A percentile compares a stretch with the other conserved stretches of the same genome.
These are phyloP conservation scores for Lathyrus tuberosus DNA, from an alignment of 306 rosid species.

Conservation along the genomic window DNA sequence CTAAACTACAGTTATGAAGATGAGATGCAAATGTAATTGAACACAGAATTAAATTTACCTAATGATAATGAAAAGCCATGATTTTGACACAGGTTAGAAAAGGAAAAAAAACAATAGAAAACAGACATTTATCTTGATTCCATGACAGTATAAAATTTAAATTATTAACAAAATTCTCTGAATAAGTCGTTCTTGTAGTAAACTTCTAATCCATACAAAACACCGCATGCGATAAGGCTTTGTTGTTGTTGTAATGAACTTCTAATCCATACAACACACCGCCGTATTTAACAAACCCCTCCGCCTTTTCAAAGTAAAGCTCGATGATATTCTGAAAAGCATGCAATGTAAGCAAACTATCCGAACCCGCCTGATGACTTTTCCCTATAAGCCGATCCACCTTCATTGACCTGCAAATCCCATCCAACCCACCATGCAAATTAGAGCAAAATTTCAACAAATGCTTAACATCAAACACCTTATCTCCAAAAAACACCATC, in stretches of 20 bases:
- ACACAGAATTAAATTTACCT: conserved; percentile 11
- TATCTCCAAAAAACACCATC: conserved; percentile 25
- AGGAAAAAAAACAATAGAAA: not conserved
- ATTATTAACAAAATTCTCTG: too few species aligned
- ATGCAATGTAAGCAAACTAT: conserved; percentile 39
- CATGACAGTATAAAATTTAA: too few species aligned
- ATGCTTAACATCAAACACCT: conserved; percentile 41
- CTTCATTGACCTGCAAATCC: conserved; percentile 33
- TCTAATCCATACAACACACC: conserved; percentile 43
- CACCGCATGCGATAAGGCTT: too few species aligned
- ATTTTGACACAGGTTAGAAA: not conserved
- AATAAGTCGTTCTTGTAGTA: too few species aligned
- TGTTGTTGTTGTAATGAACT: not conserved
- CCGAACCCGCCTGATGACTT: conserved; percentile 39
- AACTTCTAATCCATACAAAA: too few species aligned
- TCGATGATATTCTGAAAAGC: conserved; percentile 38
- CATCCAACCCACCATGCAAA: conserved; percentile 37
- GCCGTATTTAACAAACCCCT: conserved; percentile 24
- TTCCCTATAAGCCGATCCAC: conserved; percentile 36
- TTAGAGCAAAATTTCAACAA: conserved; percentile 31
- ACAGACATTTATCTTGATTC: conserved; percentile 11
- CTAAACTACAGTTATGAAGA: not conserved
- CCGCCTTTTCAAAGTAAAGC: conserved; percentile 27
- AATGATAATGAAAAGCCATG: conserved; percentile 7
- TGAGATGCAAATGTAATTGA: not conserved